Evolutionary conservation across 1,139 yeast genomes (phyloP).

Genomic region (Petasospora fabianii): DNA sequence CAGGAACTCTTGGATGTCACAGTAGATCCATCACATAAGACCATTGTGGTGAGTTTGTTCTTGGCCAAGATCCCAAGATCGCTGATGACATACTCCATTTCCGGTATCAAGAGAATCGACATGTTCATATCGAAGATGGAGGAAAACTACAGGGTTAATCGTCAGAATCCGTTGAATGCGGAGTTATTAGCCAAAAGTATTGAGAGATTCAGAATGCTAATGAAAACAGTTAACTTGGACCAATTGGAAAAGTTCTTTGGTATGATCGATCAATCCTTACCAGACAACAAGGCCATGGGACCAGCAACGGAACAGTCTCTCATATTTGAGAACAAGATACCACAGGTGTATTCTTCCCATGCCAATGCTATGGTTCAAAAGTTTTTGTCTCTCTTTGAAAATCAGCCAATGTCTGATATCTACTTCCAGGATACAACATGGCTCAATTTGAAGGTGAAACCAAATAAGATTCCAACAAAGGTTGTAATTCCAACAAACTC

Average conservation of each 20-base stretch:
- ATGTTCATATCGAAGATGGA: conserved; percentile 38
- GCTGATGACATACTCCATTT: conserved; percentile 62
- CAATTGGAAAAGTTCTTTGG: conserved; percentile 60
- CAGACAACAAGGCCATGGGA: conserved; percentile 32
- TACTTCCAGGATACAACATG: conserved; percentile 70
- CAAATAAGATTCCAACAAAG: conserved; percentile 11
- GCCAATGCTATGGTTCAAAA: conserved; percentile 21
- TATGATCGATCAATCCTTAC: conserved; percentile 39
- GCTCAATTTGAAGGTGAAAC: conserved; percentile 49
- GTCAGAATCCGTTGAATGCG: conserved; percentile 11
- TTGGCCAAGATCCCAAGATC: conserved; percentile 70
- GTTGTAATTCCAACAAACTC: conserved; percentile 11
- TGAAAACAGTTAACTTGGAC: conserved; percentile 53
- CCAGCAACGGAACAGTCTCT: conserved; percentile 60
- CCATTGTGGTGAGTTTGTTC: conserved; percentile 41
- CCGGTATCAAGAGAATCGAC: conserved; percentile 67
- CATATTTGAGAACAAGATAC: conserved; percentile 58
- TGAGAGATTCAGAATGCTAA: conserved; percentile 49
- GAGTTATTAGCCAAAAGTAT: conserved; percentile 27
- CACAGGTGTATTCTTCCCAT: conserved; percentile 37
- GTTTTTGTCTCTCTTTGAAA: conserved; percentile 9
- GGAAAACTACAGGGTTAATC: conserved; percentile 16
- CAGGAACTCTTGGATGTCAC: conserved; percentile 49
- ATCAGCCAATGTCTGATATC: conserved; percentile 36
- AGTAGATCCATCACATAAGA: conserved; percentile 12